A percentile compares a stretch with the other conserved stretches of the same genome.
These are phyloP conservation scores for Epithele typhae DNA, from an alignment of 768 basidiomycete species.

Conservation along the genomic window DNA sequence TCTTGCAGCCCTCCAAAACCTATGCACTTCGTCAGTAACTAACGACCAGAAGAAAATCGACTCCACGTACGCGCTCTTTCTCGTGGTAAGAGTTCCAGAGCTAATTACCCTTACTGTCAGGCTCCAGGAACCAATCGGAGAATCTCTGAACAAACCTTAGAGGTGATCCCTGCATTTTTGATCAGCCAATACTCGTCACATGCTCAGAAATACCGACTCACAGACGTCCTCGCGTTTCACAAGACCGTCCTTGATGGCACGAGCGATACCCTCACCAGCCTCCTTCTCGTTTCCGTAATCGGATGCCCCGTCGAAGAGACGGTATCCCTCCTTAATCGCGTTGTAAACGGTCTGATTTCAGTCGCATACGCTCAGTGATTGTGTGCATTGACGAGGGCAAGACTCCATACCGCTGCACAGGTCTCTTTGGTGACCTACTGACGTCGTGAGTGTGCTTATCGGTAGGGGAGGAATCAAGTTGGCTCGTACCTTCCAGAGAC, in stretches of 20 bases:
- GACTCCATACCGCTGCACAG: constrained; percentile 52
- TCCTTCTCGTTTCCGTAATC: constrained; percentile 91
- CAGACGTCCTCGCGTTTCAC: constrained; percentile 87
- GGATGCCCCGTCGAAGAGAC: constrained; percentile 81
- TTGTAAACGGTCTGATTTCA: constrained; percentile 65
- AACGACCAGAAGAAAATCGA: not conserved
- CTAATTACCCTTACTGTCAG: constrained; percentile 28
- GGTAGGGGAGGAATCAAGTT: no score
- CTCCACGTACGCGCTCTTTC: constrained; percentile 56
- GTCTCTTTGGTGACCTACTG: constrained; percentile 51
- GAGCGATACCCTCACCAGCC: constrained; percentile 72
- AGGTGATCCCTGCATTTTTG: constrained; percentile 61
- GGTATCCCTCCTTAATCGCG: constrained; percentile 82
- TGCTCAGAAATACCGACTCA: constrained; percentile 36
- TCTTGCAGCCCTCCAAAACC: constrained; percentile 51
- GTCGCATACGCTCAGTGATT: not conserved
- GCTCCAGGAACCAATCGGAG: constrained; percentile 6
- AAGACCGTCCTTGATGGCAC: constrained; percentile 75
- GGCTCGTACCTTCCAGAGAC: constrained; percentile 61
- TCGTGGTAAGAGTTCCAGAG: constrained; percentile 91
- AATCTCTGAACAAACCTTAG: constrained; percentile 48
- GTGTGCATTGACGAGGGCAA: not conserved
- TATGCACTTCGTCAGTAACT: constrained; percentile 19
- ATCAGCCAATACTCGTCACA: constrained; percentile 1
- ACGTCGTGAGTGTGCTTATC: not conserved